Conservation (phyloP, 2,329 filamentous ascomycete species). For the Penicillium sp. region DNA sequence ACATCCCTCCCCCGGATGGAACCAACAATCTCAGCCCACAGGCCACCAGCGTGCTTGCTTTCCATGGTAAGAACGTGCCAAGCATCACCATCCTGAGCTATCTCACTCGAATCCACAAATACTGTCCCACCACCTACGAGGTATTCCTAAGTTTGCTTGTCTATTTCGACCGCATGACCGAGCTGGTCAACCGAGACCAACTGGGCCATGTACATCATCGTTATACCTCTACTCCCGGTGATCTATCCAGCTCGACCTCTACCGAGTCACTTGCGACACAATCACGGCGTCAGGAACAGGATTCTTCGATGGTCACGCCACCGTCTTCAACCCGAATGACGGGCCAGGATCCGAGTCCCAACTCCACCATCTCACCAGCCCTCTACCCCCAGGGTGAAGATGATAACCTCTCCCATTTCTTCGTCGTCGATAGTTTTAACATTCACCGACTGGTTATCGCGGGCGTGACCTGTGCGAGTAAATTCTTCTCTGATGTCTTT, state of each 20-base stretch:
- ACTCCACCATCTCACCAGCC: conserved; percentile 42
- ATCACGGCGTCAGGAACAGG: conserved; percentile 27
- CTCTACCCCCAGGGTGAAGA: conserved; percentile 50
- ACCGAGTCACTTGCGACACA: conserved; percentile 30
- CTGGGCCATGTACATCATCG: conserved; percentile 62
- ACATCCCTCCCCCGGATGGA: conserved; percentile 66
- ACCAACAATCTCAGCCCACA: conserved; percentile 66
- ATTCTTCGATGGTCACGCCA: conserved; percentile 45
- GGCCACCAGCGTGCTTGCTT: conserved; percentile 81
- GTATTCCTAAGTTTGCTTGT: conserved; percentile 94
- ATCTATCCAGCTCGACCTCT: conserved; percentile 17
- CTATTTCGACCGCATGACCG: conserved; percentile 99
- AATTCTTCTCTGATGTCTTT: conserved; percentile 99
- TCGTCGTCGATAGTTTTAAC: conserved; percentile 98
- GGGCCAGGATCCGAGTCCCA: conserved; percentile 43
- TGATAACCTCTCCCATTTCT: conserved; percentile 70
- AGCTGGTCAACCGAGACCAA: conserved; percentile 84
- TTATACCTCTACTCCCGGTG: conserved; percentile 30
- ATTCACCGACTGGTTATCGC: conserved; percentile 96
- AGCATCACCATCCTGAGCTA: conserved; percentile 98
- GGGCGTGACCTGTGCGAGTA: conserved; percentile 96
- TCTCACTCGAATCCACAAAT: conserved; percentile 94
- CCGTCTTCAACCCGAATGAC: conserved; percentile 43
- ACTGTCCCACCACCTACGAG: conserved; percentile 97
- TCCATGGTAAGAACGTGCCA: conserved; percentile 97